These are phyloP conservation scores for Septoria petroselini DNA, from an alignment of 2,329 filamentous ascomycete genomes.

Conservation along the genomic window DNA sequence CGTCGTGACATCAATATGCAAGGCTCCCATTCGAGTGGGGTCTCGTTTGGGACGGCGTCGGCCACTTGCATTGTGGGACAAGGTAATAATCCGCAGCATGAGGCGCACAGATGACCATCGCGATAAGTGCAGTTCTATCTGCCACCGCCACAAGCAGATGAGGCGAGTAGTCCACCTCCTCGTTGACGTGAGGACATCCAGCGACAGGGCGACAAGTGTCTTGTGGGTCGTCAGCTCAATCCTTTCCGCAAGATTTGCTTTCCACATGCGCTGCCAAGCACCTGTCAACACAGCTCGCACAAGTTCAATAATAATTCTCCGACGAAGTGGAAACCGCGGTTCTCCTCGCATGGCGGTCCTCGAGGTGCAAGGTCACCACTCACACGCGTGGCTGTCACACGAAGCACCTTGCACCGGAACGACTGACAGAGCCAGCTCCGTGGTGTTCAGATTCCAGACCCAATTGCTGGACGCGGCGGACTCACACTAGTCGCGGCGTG, in stretches of 20 bases:
- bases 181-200: too few relatives aligned
- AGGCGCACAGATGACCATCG: background rate
- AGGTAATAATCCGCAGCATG: background rate
- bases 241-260: background rate
- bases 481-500: background rate
- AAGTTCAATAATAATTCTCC: too few relatives aligned
- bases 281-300: background rate
- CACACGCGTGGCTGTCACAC: background rate
- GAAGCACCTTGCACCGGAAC: background rate
- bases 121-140: background rate
- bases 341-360: too few relatives aligned
- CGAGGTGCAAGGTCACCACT: too few relatives aligned
- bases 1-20: background rate
- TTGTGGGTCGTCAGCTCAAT: too few relatives aligned
- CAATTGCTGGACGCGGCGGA: background rate
- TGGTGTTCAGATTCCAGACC: background rate
- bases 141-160: background rate
- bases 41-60: background rate
- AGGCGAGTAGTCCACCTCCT: too few relatives aligned
- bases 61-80: background rate
- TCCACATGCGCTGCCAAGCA: background rate
- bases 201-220: background rate
- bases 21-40: background rate
- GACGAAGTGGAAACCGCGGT: too few relatives aligned
- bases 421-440: background rate